Conservation (phyloP, 2,329 filamentous ascomycete species). For the Rhinocladiella mackenziei region DNA sequence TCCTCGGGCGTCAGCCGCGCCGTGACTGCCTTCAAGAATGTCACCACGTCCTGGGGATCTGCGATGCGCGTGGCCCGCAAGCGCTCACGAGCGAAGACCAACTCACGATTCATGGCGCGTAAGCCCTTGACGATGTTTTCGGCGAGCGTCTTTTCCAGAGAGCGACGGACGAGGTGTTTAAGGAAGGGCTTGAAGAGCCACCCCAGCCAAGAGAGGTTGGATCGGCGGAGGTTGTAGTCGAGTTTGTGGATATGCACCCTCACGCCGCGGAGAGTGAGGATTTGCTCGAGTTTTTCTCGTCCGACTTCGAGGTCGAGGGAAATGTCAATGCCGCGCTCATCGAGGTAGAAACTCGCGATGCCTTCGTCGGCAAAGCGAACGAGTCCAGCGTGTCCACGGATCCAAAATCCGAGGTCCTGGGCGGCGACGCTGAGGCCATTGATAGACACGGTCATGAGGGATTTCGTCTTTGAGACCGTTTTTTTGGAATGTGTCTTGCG, state of each 20-base stretch:
- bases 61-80: constrained; percentile 80
- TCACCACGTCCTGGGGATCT: constrained; percentile 71
- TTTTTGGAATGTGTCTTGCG: constrained; percentile 67
- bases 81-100: constrained; percentile 81
- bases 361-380: constrained; percentile 75
- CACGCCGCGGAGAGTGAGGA: constrained; percentile 72
- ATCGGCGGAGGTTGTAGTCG: constrained; percentile 69
- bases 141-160: constrained; percentile 74
- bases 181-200: constrained; percentile 84
- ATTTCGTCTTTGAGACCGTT: constrained; percentile 64
- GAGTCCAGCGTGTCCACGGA: constrained; percentile 71
- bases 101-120: constrained; percentile 73
- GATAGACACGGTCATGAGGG: constrained; percentile 70
- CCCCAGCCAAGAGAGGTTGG: constrained; percentile 70
- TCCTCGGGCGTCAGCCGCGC: constrained; percentile 67
- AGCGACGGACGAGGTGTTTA: constrained; percentile 72
- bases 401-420: constrained; percentile 84
- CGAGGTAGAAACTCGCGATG: constrained; percentile 78
- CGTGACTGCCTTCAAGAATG: constrained; percentile 78
- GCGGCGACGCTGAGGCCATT: constrained; percentile 80
- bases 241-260: constrained; percentile 82
- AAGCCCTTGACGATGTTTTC: constrained; percentile 66
- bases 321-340: constrained; percentile 82
- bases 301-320: constrained; percentile 80
- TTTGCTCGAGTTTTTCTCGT: constrained; percentile 71